Conservation (phyloP, 257 asterid species). For the Fraxinus pennsylvanica region DNA sequence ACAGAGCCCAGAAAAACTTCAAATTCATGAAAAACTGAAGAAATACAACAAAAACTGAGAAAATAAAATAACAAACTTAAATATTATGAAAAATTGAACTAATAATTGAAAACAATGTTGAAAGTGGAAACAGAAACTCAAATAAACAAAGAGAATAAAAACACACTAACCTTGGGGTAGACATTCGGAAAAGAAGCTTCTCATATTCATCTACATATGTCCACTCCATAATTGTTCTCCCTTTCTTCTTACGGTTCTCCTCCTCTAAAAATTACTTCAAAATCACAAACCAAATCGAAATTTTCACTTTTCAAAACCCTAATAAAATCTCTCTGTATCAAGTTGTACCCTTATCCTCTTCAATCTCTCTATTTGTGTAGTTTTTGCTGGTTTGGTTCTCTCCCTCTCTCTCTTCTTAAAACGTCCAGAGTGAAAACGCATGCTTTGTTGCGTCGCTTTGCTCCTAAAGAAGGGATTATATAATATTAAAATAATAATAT, state of each 20-base stretch:
- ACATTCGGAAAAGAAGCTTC: constrained; percentile 83
- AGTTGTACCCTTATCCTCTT: background rate
- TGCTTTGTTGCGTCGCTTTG: constrained; percentile 14
- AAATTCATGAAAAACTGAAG: too few relatives aligned
- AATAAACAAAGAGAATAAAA: background rate
- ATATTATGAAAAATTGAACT: background rate
- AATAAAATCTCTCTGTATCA: background rate
- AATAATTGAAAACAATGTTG: background rate
- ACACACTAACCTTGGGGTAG: constrained; percentile 72
- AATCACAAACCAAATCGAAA: background rate
- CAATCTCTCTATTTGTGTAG: constrained; percentile 30
- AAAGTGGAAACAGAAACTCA: background rate
- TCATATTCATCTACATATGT: constrained; percentile 81
- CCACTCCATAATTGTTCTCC: constrained; percentile 60
- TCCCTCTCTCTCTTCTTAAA: constrained; percentile 27
- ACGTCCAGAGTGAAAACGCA: constrained; percentile 26
- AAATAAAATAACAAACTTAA: background rate
- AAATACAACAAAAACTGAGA: background rate
- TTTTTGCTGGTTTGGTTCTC: constrained; percentile 10
- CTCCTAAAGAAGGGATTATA: constrained; percentile 17
- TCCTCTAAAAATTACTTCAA: background rate
- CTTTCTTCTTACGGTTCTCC: background rate
- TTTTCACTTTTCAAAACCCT: background rate
- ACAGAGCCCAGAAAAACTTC: background rate
- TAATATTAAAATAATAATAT: background rate